phyloP scores from a whole-genome alignment of 2,329 filamentous ascomycete genomes.

The Penicillium janthinellum region DNA sequence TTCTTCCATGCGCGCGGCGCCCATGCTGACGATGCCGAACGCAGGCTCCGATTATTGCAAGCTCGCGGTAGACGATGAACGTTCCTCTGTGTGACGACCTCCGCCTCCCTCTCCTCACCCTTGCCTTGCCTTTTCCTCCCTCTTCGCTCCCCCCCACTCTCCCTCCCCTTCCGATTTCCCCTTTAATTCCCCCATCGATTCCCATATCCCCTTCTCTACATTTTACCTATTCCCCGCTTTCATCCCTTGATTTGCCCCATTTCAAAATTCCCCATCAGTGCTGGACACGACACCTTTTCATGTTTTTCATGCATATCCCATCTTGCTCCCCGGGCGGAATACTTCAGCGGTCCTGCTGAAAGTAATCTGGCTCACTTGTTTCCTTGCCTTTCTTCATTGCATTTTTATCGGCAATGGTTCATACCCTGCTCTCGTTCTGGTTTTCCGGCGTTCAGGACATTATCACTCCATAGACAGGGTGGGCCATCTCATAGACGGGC shows the following conservation, averaged over 20 bases:
- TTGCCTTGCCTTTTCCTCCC: background rate
- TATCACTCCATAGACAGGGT: slow-evolving; percentile 16
- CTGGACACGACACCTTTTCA: slow-evolving; percentile 20
- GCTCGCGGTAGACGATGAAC: slow-evolving; percentile 38
- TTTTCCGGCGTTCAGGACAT: slow-evolving; percentile 13
- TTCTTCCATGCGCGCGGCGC: slow-evolving; percentile 29
- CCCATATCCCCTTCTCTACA: background rate
- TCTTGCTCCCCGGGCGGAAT: background rate
- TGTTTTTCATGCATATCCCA: background rate
- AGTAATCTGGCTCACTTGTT: too few species aligned
- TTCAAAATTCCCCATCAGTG: slow-evolving; percentile 13
- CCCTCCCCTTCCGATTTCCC: background rate
- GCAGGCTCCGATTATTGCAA: slow-evolving; percentile 44
- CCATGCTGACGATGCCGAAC: slow-evolving; percentile 42
- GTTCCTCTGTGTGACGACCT: background rate
- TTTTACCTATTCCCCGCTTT: background rate
- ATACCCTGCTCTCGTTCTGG: slow-evolving; percentile 1
- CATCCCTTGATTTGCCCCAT: background rate
- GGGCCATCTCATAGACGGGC: slow-evolving; percentile 18
- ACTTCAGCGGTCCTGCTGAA: background rate
- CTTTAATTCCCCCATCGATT: background rate
- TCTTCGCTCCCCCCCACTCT: background rate
- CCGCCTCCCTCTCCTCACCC: background rate
- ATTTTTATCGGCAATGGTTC: background rate
- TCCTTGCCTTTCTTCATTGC: background rate